phyloP scores from a whole-genome alignment of 768 basidiomycete genomes.

The Kwoniella dejecticola region DNA sequence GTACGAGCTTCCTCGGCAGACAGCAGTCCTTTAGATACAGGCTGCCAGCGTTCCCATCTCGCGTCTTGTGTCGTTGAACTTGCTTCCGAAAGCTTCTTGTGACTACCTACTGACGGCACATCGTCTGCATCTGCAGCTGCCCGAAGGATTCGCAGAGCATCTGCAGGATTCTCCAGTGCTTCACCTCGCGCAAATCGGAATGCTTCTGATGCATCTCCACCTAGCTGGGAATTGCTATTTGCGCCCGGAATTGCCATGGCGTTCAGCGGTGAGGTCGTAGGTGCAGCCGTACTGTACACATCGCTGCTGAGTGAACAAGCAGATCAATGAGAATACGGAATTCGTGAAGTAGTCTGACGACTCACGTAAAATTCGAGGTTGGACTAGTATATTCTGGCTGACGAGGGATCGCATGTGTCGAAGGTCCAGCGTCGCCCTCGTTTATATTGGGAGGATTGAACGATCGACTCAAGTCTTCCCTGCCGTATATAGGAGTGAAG shows the following conservation, averaged over 20 bases:
- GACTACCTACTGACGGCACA: neutral
- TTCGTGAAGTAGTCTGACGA: no score
- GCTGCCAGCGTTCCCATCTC: neutral
- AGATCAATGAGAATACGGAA: no score
- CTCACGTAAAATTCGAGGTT: no score
- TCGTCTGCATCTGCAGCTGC: neutral
- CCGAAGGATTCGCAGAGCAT: neutral
- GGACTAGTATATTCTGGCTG: no score
- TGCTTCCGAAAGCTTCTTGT: neutral
- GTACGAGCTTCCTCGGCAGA: neutral
- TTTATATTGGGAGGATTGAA: neutral
- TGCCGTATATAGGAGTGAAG: neutral
- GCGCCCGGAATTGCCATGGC: no score
- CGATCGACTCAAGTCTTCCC: neutral
- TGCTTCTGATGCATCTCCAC: neutral
- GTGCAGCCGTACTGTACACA: no score
- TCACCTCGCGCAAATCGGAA: neutral
- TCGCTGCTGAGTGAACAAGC: no score
- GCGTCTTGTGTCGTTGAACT: neutral
- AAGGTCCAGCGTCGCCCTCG: no score
- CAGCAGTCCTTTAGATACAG: neutral
- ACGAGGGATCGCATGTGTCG: no score
- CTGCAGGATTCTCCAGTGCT: conserved; percentile 2
- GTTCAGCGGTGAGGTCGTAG: no score
- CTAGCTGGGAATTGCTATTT: no score